phyloP scores from a whole-genome alignment of 345 rosid species.

The Eucalyptus cloeziana region DNA sequence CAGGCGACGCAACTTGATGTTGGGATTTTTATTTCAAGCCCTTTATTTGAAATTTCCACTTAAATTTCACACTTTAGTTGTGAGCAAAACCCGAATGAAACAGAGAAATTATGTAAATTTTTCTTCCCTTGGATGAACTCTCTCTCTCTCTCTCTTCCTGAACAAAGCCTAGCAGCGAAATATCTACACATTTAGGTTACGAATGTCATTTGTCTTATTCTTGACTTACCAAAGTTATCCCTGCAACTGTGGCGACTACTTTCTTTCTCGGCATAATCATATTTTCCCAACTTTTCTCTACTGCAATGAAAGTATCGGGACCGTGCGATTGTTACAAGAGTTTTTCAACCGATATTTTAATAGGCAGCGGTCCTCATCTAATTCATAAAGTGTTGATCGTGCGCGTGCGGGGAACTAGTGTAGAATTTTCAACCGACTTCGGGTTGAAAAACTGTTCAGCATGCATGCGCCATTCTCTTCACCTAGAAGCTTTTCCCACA shows the following conservation, averaged over 20 bases:
- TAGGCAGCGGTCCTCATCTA: background rate
- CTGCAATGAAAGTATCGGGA: background rate
- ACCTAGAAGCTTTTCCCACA: background rate
- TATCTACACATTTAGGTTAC: background rate
- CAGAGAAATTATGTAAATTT: rapidly evolving
- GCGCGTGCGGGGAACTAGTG: background rate
- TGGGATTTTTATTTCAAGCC: background rate
- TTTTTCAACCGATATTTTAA: background rate
- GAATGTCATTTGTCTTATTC: background rate
- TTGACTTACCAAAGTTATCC: background rate
- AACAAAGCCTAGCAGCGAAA: background rate
- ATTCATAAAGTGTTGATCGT: background rate
- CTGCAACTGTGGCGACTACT: background rate
- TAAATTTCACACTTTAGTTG: background rate
- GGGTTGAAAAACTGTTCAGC: background rate
- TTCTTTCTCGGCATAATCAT: background rate
- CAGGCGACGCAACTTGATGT: background rate
- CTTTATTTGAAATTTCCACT: background rate
- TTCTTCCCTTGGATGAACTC: background rate
- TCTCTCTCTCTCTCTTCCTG: background rate
- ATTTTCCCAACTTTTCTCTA: background rate
- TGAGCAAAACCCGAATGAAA: background rate
- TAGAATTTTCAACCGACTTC: background rate
- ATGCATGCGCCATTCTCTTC: background rate
- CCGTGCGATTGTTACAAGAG: background rate